Conservation (phyloP, 768 basidiomycete species). For the Xerocomus potaroensis region DNA sequence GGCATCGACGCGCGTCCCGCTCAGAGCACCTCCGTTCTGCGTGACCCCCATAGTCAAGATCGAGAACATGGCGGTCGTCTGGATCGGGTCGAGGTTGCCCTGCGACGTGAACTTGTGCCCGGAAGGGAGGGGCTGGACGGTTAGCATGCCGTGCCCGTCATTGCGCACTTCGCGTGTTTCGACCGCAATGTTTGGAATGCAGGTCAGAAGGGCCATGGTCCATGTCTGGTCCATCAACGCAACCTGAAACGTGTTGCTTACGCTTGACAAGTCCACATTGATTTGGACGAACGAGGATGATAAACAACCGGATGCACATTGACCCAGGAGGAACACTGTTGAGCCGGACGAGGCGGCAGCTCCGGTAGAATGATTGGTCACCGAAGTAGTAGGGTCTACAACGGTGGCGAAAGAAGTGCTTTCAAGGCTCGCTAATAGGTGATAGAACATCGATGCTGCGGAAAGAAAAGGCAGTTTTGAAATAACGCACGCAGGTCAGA, state of each 20-base stretch:
- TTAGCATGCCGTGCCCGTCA: constrained; percentile 14
- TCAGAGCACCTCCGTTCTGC: neutral
- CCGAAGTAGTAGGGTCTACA: neutral
- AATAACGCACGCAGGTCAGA: constrained; percentile 6
- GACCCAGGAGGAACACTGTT: constrained; percentile 17
- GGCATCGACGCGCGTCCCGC: neutral
- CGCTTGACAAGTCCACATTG: constrained; percentile 11
- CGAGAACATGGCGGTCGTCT: constrained; percentile 24
- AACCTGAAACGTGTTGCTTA: constrained; percentile 13
- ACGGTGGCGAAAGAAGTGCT: constrained; percentile 2
- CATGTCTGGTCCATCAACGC: constrained; percentile 15
- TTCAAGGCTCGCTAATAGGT: neutral
- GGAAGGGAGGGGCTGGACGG: constrained; percentile 14
- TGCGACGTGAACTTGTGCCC: constrained; percentile 12
- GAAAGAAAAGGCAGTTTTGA: neutral
- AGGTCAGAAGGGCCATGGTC: constrained; percentile 19
- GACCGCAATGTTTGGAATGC: constrained; percentile 20
- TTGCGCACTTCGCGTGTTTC: constrained; percentile 28
- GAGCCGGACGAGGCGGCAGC: constrained; percentile 18
- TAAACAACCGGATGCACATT: constrained; percentile 20
- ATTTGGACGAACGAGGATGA: neutral
- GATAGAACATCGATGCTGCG: neutral
- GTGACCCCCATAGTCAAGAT: constrained; percentile 13
- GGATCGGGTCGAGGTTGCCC: constrained; percentile 22
- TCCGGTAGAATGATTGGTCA: constrained; percentile 24